Base-by-base conservation (phyloP, 2,329 filamentous ascomycete genomes). In the Penicillium capsulatum region DNA sequence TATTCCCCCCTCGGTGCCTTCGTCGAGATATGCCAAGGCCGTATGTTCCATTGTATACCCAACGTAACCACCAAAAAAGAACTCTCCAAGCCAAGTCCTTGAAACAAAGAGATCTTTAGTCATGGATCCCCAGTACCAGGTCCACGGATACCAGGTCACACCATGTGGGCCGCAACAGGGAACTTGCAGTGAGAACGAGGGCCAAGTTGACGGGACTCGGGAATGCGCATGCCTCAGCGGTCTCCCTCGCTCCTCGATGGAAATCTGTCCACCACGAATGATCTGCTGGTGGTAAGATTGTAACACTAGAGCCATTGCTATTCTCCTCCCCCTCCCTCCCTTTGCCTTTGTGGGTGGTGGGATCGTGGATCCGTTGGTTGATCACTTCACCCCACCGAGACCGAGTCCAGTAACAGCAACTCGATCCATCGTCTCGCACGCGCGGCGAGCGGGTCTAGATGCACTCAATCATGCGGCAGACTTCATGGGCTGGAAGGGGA, bases 91-190 rank as follows among this genome's bases (percentile, higher is more conserved):
- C n/a, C n/a, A n/a, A n/a, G n/a, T 15, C 7, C 2, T 20, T 19
- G 28, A 31, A 9, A 19, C 10, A 28, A 11, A n/a, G 26, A 14
- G n/a, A 24, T 24, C 26, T 4, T 16, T 7, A 26, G 14, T 22
- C 13, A n/a, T 40, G 11, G 17, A 33, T 34, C 19, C 24, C 33
- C 31, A 31, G 19, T 37, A 31, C 33, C 43, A 36, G 36, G 38
- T 20, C 22, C 40, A 33, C 42, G 45, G 45, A 42, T 45, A 37
- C 24, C 10, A 22, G 30, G 44, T 44, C 35, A 27, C 44, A 47
- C 43, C 43, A 49, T 49, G 46, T 49, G 46, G 44, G 36, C 38
- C 31, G 27, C 27, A 19, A 15, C 30, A 37, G 40, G 46, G 31
- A 47, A 43, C 40, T 27, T 47, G 40, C 46, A 47, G 40, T 14